Base-by-base conservation (phyloP, 345 rosid species). In the Chamaenerion angustifolium region DNA sequence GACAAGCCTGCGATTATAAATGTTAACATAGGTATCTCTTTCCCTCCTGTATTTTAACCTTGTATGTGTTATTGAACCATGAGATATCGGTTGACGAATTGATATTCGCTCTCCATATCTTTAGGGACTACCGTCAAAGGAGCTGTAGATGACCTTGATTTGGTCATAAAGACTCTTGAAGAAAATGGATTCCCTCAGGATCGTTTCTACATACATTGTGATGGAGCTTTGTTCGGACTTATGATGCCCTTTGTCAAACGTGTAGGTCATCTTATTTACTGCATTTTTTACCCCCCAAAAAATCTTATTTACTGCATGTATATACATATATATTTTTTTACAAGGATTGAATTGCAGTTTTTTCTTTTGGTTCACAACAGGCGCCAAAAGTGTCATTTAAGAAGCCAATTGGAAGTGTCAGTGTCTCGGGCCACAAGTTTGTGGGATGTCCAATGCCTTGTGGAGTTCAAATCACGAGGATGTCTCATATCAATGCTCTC, bases 401-500 rank as follows among this genome's bases (percentile, higher is more conserved):
- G 56, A 52, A 52, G 56, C 56, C 56, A 10, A 52, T 52, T 16
- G 56, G 56, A 43, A 52, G 56, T 18, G 56, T 52, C 45, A 52
- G 56, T 41, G 56, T 52, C 41, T 55, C 48, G 10, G 42, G 48
- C n/a, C 43, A 55, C 50, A 90, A 90, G 71, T 90, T 87, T 58
- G 87, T 83, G n/a, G 96, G 98, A 12, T 90, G 98, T 58, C 98
- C 96, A 42, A 90, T 90, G 98, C 96, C 96, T 50, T 87, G 98
- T 23, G 98, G 98, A 45, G 95, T 90, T 57, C 96, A 83, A 71
- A 65, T 90, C 66, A 87, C 98, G 10, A 80, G 98, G 62, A 64
- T 87, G 85, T 71, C 73, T 52, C 85, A 90, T 64, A 74, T 90
- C 57, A 83, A 83, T 66, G 85, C 59, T 80, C 87, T 90, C 40